Evolutionary conservation across 2,329 filamentous ascomycete genomes (phyloP), one percentile per base, ranked within the genome.

Genomic region (Chaetomium globosum): DNA sequence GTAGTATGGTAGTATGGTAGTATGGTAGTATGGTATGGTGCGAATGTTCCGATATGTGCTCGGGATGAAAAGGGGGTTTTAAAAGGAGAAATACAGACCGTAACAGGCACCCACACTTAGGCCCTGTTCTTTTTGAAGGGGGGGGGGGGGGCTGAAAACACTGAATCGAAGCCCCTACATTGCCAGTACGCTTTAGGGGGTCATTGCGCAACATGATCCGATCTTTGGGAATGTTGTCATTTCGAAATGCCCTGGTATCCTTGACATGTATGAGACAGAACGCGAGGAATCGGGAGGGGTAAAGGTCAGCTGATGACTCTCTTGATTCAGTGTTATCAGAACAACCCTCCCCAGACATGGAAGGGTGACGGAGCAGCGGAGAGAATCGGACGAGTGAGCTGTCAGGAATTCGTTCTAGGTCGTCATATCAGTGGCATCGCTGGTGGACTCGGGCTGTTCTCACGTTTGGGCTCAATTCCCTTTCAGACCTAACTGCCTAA

Each of bases 371-470:
- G 46, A n/a, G 19, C 7, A 10, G 10, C 46, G 19, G 46, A 4
- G 19, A 21, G 10, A 21, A n/a, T 48, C 19, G 21, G n/a, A 48
- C 46, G 46, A 48, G 48, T 26, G 9, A 23, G 48, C 1, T 55
- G 30, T 55, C 52, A 55, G 52, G 52, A n/a, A 33, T 55, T 36
- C 13, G 30, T 55, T 30, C 19, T 31, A 55, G 10, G 16, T 28
- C 48, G 48, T 51, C 48, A 51, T 51, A 8, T 16, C 4, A 12
- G 23, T 23, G 48, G 13, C 21, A 36, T 36, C 33, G 33, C 33
- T 12, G 33, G 9, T 36, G 33, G 33, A 36, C 9, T 26, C 26
- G 33, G 33, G 31, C 31, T 36, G 33, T 36, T 12, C 33, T 36
- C 33, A 12, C 1, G 33, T 10, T 36, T 36, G 33, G 9, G 33